These are phyloP conservation scores for Paragyromitra xinjiangensis DNA, from an alignment of 495 filamentous ascomycete species.

Conservation along the genomic window DNA sequence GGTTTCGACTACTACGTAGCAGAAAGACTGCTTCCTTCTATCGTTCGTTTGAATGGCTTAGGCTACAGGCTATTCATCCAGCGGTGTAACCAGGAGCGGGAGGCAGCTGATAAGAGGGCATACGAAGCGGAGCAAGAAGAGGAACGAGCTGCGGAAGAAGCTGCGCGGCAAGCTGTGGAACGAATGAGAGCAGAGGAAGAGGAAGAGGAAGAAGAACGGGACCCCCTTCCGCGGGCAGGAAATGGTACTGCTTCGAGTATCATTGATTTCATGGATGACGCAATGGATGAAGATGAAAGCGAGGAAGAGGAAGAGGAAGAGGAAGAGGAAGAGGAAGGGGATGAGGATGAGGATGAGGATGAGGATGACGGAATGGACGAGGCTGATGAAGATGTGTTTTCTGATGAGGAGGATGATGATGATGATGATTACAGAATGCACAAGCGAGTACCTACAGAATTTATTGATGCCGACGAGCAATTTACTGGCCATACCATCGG, in stretches of 20 bases:
- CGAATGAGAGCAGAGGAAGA: too few relatives aligned
- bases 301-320: not conserved
- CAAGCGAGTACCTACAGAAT: not conserved
- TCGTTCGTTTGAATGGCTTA: not conserved
- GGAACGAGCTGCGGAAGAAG: not conserved
- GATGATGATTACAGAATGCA: too few relatives aligned
- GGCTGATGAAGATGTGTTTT: too few relatives aligned
- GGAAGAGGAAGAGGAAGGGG: not conserved
- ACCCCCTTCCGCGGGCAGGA: not conserved
- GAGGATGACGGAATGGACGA: too few relatives aligned
- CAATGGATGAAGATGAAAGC: not conserved
- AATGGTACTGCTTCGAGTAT: constrained; percentile 1
- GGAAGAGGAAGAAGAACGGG: too few relatives aligned
- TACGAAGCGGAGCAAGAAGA: too few relatives aligned
- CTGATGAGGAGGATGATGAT: too few relatives aligned
- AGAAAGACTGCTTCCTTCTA: not conserved
- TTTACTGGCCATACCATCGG: constrained; percentile 14
- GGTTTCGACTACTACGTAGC: not conserved
- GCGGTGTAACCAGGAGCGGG: not conserved
- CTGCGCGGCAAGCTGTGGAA: not conserved
- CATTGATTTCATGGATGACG: not conserved
- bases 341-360: not conserved
- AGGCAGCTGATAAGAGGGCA: not conserved
- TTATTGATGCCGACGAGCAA: not conserved
- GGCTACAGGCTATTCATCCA: constrained; percentile 1